A percentile compares a stretch with the other conserved stretches of the same genome.
phyloP scores from a whole-genome alignment of 2,329 filamentous ascomycete species.

The Xylariaceae sp. region DNA sequence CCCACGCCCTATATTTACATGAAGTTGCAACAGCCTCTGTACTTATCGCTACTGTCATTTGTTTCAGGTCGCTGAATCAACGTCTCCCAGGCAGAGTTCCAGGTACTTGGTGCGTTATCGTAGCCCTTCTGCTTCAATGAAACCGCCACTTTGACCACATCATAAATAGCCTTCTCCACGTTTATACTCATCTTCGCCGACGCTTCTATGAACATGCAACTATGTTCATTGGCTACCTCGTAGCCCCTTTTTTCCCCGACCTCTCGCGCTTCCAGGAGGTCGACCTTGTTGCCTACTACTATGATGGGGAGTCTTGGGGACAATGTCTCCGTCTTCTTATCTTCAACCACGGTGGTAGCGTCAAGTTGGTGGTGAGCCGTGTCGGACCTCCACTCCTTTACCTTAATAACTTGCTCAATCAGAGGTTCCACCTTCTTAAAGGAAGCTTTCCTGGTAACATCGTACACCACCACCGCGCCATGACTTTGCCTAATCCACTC shows the following conservation, averaged over 20 bases:
- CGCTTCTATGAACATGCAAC: not conserved
- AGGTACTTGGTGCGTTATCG: too few species aligned
- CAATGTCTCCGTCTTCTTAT: too few species aligned
- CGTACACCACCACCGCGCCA: not conserved
- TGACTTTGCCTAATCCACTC: not conserved
- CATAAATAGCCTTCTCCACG: not conserved
- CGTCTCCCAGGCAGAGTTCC: not conserved
- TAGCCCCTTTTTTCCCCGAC: not conserved
- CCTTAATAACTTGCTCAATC: not conserved
- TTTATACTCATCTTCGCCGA: not conserved
- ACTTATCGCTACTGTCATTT: not conserved
- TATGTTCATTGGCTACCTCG: not conserved
- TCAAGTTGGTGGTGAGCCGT: too few species aligned
- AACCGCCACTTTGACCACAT: not conserved
- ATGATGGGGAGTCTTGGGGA: not conserved
- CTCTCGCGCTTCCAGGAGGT: not conserved
- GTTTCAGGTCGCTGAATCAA: not conserved
- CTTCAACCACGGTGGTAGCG: too few species aligned
- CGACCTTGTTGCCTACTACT: not conserved
- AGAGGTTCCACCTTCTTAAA: not conserved
- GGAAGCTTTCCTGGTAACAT: not conserved
- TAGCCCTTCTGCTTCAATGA: too few species aligned
- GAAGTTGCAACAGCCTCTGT: too few species aligned
- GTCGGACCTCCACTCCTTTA: not conserved
- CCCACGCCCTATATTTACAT: not conserved